A percentile compares a stretch with the other conserved stretches of the same genome.
Conservation (phyloP, 1,284 basidiomycete genomes). For the Fistulina hepatica region DNA sequence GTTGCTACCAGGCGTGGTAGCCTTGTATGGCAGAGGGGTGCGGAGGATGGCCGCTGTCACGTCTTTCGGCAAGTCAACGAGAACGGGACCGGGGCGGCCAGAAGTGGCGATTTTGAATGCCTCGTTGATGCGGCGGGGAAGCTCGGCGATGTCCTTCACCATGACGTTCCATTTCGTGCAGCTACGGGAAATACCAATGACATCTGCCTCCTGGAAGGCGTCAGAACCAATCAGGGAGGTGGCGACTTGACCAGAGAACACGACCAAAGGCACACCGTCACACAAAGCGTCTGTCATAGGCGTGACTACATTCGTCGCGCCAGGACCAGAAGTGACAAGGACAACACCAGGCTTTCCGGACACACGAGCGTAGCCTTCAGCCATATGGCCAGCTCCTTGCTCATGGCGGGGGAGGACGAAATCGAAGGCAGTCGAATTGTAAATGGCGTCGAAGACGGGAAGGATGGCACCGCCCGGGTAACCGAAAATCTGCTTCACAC, state of each 20-base stretch:
- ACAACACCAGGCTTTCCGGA: slow-evolving; percentile 96
- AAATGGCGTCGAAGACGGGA: slow-evolving; percentile 98
- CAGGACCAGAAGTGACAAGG: slow-evolving; percentile 95
- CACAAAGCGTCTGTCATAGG: slow-evolving; percentile 97
- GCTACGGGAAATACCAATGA: slow-evolving; percentile 90
- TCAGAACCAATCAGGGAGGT: slow-evolving; percentile 97
- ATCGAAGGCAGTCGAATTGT: slow-evolving; percentile 92
- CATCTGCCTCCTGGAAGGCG: slow-evolving; percentile 96
- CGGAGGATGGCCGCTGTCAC: slow-evolving; percentile 89
- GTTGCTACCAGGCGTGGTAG: slow-evolving; percentile 75
- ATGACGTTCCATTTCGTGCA: slow-evolving; percentile 99
- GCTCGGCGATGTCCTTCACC: slow-evolving; percentile 95
- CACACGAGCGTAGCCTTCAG: slow-evolving; percentile 95
- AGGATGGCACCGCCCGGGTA: slow-evolving; percentile 98
- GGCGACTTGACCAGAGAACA: slow-evolving; percentile 96
- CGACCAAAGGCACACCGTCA: slow-evolving; percentile 91
- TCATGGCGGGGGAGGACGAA: slow-evolving; percentile 96
- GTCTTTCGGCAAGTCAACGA: slow-evolving; percentile 97
- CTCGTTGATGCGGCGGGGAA: slow-evolving; percentile 94
- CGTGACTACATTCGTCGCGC: slow-evolving; percentile 96
- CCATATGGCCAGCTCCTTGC: slow-evolving; percentile 98
- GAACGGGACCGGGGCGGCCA: slow-evolving; percentile 92
- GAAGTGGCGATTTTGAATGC: slow-evolving; percentile 99
- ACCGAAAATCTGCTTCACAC: slow-evolving; percentile 94
- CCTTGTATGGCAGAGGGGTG: slow-evolving; percentile 79